Evolutionary conservation across 306 rosid species (phyloP).

Genomic region (Sphenostylis stenocarpa): DNA sequence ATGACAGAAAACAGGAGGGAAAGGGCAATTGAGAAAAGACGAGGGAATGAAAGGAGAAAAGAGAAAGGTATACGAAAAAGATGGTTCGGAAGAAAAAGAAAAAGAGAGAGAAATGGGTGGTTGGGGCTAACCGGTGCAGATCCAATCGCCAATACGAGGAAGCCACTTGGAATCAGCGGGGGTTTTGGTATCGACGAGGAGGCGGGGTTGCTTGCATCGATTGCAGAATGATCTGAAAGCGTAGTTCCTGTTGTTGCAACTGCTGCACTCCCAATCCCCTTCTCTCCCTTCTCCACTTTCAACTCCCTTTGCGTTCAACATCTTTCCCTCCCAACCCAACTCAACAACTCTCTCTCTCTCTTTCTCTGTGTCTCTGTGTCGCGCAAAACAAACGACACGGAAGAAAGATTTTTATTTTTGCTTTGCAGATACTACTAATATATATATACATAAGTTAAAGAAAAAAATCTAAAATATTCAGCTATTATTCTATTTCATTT

Average conservation of each 20-base stretch:
- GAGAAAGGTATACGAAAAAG: no score
- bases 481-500: no score
- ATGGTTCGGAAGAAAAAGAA: not conserved
- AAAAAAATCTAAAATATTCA: no score
- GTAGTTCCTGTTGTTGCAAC: slow-evolving; percentile 89
- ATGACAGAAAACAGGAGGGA: no score
- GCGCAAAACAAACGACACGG: not conserved
- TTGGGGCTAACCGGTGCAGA: slow-evolving; percentile 82
- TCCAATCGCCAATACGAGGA: slow-evolving; percentile 96
- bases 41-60: no score
- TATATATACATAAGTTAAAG: no score
- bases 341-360: not conserved
- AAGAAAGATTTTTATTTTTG: not conserved
- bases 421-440: not conserved
- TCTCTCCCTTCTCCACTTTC: slow-evolving; percentile 81
- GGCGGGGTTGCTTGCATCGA: slow-evolving; percentile 94
- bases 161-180: slow-evolving; percentile 98
- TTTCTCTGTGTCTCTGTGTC: not conserved
- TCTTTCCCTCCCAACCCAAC: not conserved
- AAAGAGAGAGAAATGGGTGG: not conserved
- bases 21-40: no score
- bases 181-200: slow-evolving; percentile 86
- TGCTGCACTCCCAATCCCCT: slow-evolving; percentile 96
- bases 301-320: not conserved
- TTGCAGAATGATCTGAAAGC: slow-evolving; percentile 98